Conservation (phyloP, 345 rosid genomes). For the Populus ilicifolia region DNA sequence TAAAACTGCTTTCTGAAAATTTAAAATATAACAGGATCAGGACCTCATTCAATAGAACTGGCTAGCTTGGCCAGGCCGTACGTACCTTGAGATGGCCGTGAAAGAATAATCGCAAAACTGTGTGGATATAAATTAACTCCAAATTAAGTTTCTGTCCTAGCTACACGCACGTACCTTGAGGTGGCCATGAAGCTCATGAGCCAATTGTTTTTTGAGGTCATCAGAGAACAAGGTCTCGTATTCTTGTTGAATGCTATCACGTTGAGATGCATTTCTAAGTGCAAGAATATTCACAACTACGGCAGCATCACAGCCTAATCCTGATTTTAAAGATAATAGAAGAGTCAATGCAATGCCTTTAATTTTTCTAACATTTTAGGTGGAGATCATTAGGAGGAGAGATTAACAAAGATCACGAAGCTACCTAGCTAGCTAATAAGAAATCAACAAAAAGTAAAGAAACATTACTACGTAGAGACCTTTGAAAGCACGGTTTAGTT, state of each 20-base stretch:
- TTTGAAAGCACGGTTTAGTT: constrained; percentile 55
- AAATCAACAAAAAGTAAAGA: not conserved
- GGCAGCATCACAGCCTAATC: constrained; percentile 53
- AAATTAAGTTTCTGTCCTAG: not conserved
- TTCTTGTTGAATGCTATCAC: constrained; percentile 56
- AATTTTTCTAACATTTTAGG: not conserved
- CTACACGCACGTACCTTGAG: constrained; percentile 39
- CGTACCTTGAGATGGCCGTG: constrained; percentile 56
- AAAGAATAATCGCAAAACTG: not conserved
- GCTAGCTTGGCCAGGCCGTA: too few relatives aligned
- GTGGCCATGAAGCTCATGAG: constrained; percentile 58
- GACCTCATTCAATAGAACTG: not conserved
- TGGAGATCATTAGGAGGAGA: not conserved
- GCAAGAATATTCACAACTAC: constrained; percentile 48
- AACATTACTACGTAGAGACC: constrained; percentile 23
- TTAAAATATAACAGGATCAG: not conserved
- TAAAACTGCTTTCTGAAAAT: constrained; percentile 46
- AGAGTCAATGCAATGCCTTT: not conserved
- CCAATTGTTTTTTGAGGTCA: constrained; percentile 44
- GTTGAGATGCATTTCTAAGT: constrained; percentile 46
- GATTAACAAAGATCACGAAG: not conserved
- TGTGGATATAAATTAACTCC: not conserved
- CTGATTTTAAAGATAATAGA: constrained; percentile 15
- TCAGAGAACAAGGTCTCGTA: constrained; percentile 46
- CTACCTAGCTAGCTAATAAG: not conserved